phyloP scores from a whole-genome alignment of 371 early-diverging fungal genomes.

The Circinella minor region DNA sequence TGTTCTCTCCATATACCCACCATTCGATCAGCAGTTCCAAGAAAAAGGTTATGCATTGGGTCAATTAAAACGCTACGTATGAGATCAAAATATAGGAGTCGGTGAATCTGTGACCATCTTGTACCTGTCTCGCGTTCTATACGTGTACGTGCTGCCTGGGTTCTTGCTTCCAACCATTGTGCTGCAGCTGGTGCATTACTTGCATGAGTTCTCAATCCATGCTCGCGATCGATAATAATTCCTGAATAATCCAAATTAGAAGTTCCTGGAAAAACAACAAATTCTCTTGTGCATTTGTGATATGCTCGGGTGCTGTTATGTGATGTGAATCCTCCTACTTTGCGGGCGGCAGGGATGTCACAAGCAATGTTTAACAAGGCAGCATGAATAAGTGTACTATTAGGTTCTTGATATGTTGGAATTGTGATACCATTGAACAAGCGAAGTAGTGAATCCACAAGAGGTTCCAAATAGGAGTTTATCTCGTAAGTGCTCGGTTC shows the following conservation, averaged over 20 bases:
- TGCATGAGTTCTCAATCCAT: neutral
- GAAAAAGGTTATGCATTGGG: slow-evolving; percentile 19
- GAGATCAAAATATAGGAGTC: slow-evolving; percentile 16
- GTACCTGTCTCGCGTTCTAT: neutral
- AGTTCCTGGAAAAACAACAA: neutral
- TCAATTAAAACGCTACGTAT: slow-evolving; percentile 14
- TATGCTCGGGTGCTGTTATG: slow-evolving; percentile 9
- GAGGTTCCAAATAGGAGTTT: slow-evolving; percentile 18
- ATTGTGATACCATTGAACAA: slow-evolving; percentile 17
- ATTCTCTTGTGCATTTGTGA: slow-evolving; percentile 8
- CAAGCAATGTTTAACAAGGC: slow-evolving; percentile 15
- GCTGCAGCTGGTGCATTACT: neutral
- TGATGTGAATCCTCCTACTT: slow-evolving; percentile 17
- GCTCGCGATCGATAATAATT: neutral
- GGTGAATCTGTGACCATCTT: slow-evolving; percentile 14
- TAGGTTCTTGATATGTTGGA: neutral
- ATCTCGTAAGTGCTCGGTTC: slow-evolving; percentile 17
- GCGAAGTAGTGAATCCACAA: slow-evolving; percentile 14
- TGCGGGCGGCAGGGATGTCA: slow-evolving; percentile 18
- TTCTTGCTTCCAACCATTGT: neutral
- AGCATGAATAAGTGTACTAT: slow-evolving; percentile 5
- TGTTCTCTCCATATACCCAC: neutral
- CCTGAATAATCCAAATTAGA: neutral
- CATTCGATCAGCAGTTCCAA: slow-evolving; percentile 15
- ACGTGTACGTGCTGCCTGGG: neutral